Conservation (phyloP, 768 basidiomycete genomes). For the Pisolithus tinctorius region DNA sequence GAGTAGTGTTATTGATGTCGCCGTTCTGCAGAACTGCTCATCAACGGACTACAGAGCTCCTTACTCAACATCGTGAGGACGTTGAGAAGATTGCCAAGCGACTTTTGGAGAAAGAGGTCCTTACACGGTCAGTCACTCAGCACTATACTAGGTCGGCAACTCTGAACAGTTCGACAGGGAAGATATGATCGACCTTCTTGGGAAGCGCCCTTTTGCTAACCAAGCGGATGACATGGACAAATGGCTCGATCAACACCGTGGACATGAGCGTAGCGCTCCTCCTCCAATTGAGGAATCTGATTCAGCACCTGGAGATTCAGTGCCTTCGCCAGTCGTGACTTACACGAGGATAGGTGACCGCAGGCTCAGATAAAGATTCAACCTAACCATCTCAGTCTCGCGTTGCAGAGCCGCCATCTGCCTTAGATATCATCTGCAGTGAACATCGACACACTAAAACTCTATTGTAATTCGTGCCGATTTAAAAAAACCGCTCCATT, state of each 20-base stretch:
- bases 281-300: constrained; percentile 50
- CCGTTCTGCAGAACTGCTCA: constrained; percentile 56
- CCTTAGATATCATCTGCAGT: too few species aligned
- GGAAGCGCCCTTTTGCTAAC: constrained; percentile 75
- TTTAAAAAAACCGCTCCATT: constrained; percentile 36
- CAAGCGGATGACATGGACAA: constrained; percentile 92
- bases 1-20: constrained; percentile 5
- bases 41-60: constrained; percentile 70
- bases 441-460: too few species aligned
- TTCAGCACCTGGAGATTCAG: constrained; percentile 32
- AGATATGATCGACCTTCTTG: constrained; percentile 80
- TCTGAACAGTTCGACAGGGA: constrained; percentile 40
- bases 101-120: constrained; percentile 91
- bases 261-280: constrained; percentile 52
- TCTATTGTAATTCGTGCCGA: too few species aligned
- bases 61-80: constrained; percentile 75
- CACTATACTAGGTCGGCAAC: constrained; percentile 3
- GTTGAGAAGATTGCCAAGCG: constrained; percentile 92
- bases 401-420: too few species aligned
- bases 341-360: constrained; percentile 31
- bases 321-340: constrained; percentile 45
- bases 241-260: constrained; percentile 83
- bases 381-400: too few species aligned
- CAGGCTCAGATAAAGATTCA: neutral
- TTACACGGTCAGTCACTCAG: constrained; percentile 62